These are phyloP conservation scores for Mycena haematopus DNA, from an alignment of 768 basidiomycete genomes.

Conservation along the genomic window DNA sequence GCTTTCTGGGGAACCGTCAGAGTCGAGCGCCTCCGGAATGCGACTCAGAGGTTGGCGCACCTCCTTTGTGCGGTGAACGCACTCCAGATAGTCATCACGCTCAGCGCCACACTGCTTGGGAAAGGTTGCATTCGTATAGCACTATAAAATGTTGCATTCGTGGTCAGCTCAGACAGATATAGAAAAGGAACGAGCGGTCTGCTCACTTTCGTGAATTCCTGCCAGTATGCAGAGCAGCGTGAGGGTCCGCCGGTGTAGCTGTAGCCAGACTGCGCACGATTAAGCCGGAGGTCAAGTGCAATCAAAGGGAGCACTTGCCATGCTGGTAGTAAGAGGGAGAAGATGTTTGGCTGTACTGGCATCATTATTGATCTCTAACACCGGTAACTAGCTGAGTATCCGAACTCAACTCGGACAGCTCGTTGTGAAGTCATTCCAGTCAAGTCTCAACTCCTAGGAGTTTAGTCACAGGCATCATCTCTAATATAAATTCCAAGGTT, in stretches of 20 bases:
- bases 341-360: background rate
- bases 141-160: slow-evolving; percentile 1
- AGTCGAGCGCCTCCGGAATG: background rate
- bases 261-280: slow-evolving; percentile 21
- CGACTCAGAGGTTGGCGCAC: slow-evolving; percentile 6
- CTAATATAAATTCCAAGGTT: no score
- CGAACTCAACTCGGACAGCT: no score
- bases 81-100: slow-evolving; percentile 30
- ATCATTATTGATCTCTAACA: background rate
- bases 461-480: no score
- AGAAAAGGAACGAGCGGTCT: no score
- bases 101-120: slow-evolving; percentile 9
- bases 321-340: background rate
- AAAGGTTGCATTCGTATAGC: slow-evolving; percentile 14
- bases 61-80: slow-evolving; percentile 27
- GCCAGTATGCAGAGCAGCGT: slow-evolving; percentile 29
- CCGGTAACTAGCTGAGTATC: no score
- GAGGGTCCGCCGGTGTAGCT: slow-evolving; percentile 27
- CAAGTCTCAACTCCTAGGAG: no score
- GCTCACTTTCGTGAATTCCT: slow-evolving; percentile 27
- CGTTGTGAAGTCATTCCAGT: no score
- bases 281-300: background rate
- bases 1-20: slow-evolving; percentile 17
- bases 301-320: background rate
- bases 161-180: background rate